Evolutionary conservation across 208 protist genomes (phyloP), one percentile per base, ranked within the genome.

Genomic region (Acanthamoeba castellanii): DNA sequence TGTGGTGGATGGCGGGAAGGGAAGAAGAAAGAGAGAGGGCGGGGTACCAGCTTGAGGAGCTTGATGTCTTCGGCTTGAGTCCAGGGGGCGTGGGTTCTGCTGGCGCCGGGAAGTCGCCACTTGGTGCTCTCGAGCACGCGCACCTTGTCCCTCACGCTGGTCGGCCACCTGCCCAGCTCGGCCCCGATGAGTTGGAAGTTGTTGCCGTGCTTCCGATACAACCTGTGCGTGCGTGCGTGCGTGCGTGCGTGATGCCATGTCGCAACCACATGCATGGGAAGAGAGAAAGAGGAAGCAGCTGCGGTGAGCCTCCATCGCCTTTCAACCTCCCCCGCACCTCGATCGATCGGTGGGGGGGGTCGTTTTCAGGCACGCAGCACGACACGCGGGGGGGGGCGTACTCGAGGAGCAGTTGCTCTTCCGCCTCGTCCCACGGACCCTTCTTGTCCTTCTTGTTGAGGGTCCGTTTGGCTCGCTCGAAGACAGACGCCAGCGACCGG

Each of bases 71-170:
- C 76, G 25, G 5, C 7, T 6, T 30, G 7, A 22, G 32, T 25
- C 76, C 76, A 85, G 25, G 34, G 20, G 30, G 25, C 18, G 5
- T 57, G 42, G 4, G 5, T 13, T 9, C 32, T 6, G 34, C 30
- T 18, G 25, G n/a, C n/a, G n/a, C n/a, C n/a, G n/a, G n/a, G n/a
- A n/a, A 57, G 3, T 55, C 18, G 42, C 4, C 47, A 4, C 9
- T 45, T 47, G 25, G 20, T 13, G 32, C 32, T 50, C 7, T 57
- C 25, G 8, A 85, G 18, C 20, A 55, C 76, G 20, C 76, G 34
- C 76, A 85, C 25, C 34, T 85, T 85, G 76, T 85, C 76, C 25
- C 76, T 30, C 47, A 85, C 47, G 34, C 76, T 85, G 42, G 34
- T 47, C 7, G 42, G 25, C 42, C 76, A 57, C 30, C 76, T 85